Evolutionary conservation across 2,329 filamentous ascomycete genomes (phyloP).

Genomic region (Emergomyces orientalis): DNA sequence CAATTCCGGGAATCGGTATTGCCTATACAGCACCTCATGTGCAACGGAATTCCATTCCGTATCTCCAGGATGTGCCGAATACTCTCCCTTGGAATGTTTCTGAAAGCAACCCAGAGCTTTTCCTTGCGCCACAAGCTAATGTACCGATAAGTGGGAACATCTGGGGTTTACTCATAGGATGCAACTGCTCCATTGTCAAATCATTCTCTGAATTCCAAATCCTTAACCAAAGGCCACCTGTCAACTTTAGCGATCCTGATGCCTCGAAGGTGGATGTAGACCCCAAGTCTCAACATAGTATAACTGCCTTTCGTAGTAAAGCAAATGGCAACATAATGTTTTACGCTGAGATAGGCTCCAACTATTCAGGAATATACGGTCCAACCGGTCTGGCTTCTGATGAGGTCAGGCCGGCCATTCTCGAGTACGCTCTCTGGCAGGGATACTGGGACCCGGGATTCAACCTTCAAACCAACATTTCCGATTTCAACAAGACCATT

Average conservation of each 20-base stretch:
- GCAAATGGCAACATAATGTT: background rate
- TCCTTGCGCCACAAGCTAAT: slow-evolving; percentile 8
- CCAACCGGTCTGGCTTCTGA: background rate
- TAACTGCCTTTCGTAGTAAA: background rate
- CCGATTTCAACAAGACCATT: background rate
- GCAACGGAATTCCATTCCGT: background rate
- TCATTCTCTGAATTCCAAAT: slow-evolving; percentile 9
- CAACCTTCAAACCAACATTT: background rate
- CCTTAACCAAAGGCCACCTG: background rate
- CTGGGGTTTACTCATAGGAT: slow-evolving; percentile 10
- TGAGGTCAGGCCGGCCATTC: background rate
- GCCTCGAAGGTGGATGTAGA: background rate
- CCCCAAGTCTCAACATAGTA: too few species aligned
- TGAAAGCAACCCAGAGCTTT: slow-evolving; percentile 5
- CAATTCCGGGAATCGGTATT: slow-evolving; percentile 7
- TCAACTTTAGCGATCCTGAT: background rate
- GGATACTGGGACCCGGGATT: too few species aligned
- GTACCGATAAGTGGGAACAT: slow-evolving; percentile 6
- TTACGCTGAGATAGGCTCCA: background rate
- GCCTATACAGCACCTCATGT: slow-evolving; percentile 9
- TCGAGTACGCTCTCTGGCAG: slow-evolving; percentile 1
- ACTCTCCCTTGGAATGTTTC: background rate
- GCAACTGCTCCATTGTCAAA: slow-evolving; percentile 10
- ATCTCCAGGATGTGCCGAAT: background rate
- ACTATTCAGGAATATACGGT: background rate